phyloP scores from a whole-genome alignment of 1,284 basidiomycete genomes.

The Porogramme epimiltina region DNA sequence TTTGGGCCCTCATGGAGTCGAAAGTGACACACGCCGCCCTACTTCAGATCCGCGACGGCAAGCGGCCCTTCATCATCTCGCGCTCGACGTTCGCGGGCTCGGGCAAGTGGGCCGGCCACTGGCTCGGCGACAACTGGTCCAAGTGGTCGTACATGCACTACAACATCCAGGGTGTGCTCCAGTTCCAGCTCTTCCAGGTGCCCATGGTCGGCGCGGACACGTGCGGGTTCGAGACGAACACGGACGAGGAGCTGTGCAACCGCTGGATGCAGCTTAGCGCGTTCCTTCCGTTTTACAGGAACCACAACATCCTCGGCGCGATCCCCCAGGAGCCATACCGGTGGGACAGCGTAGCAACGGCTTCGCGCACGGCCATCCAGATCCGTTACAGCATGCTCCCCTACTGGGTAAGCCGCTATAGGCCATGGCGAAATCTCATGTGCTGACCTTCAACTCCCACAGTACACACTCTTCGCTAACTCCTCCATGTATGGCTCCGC shows the following conservation, averaged over 20 bases:
- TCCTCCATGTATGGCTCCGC: conserved; percentile 66
- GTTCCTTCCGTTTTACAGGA: conserved; percentile 72
- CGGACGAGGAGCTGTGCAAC: conserved; percentile 73
- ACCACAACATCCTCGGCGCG: conserved; percentile 65
- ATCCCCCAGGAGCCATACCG: conserved; percentile 73
- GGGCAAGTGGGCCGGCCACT: conserved; percentile 64
- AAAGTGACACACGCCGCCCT: conserved; percentile 60
- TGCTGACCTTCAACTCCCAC: background rate
- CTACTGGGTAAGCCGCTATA: conserved; percentile 61
- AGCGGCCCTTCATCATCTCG: conserved; percentile 67
- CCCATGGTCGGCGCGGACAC: conserved; percentile 72
- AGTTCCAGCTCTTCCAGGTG: conserved; percentile 78
- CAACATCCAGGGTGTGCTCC: conserved; percentile 70
- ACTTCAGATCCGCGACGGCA: conserved; percentile 48
- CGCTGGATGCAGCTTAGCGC: conserved; percentile 83
- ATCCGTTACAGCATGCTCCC: conserved; percentile 72
- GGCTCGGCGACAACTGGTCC: conserved; percentile 61
- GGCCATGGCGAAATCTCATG: conserved; percentile 4
- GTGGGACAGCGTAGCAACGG: conserved; percentile 76
- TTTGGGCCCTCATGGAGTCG: conserved; percentile 69
- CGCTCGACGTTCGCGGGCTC: conserved; percentile 68
- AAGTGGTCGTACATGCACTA: conserved; percentile 64
- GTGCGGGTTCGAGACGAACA: conserved; percentile 66
- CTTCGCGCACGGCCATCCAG: conserved; percentile 68
- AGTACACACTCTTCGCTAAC: conserved; percentile 78